A percentile compares a stretch with the other conserved stretches of the same genome.
Conservation (phyloP, 805 yeast species). For the Wickerhamomyces ciferrii region DNA sequence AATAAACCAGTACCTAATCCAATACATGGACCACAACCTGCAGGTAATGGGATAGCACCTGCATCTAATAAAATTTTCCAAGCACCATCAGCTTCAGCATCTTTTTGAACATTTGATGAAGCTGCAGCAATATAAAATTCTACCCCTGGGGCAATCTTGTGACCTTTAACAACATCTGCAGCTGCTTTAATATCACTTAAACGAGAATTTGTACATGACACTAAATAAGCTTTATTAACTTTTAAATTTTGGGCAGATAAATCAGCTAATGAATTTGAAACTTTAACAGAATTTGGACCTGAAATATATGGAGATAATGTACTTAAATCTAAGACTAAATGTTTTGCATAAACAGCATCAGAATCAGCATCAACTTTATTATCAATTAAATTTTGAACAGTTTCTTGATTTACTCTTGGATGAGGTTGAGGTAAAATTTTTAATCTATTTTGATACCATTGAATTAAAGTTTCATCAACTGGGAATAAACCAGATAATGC, state of each 20-base stretch:
- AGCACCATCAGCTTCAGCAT: slow-evolving; percentile 87
- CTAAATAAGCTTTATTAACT: slow-evolving; percentile 91
- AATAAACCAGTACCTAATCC: slow-evolving; percentile 94
- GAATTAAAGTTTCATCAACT: slow-evolving; percentile 72
- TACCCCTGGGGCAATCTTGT: slow-evolving; percentile 81
- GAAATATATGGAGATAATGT: slow-evolving; percentile 85
- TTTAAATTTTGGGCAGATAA: slow-evolving; percentile 68
- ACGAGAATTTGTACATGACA: slow-evolving; percentile 97
- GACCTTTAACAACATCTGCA: slow-evolving; percentile 76
- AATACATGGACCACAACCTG: slow-evolving; percentile 99
- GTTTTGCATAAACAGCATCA: slow-evolving; percentile 87
- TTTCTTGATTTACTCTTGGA: slow-evolving; percentile 68
- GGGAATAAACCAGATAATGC: slow-evolving; percentile 97
- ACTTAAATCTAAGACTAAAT: slow-evolving; percentile 71
- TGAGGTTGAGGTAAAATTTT: slow-evolving; percentile 59
- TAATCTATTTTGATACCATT: slow-evolving; percentile 72
- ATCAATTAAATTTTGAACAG: slow-evolving; percentile 47
- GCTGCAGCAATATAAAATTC: slow-evolving; percentile 98
- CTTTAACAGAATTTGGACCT: slow-evolving; percentile 97
- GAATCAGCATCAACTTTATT: slow-evolving; percentile 49
- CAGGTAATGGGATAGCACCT: slow-evolving; percentile 92
- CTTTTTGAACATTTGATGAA: slow-evolving; percentile 85
- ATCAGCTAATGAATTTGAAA: slow-evolving; percentile 73
- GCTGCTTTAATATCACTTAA: slow-evolving; percentile 92
- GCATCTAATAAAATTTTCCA: slow-evolving; percentile 89